Evolutionary conservation across 2,329 filamentous ascomycete genomes (phyloP).

Genomic region (Colletotrichum navitas): DNA sequence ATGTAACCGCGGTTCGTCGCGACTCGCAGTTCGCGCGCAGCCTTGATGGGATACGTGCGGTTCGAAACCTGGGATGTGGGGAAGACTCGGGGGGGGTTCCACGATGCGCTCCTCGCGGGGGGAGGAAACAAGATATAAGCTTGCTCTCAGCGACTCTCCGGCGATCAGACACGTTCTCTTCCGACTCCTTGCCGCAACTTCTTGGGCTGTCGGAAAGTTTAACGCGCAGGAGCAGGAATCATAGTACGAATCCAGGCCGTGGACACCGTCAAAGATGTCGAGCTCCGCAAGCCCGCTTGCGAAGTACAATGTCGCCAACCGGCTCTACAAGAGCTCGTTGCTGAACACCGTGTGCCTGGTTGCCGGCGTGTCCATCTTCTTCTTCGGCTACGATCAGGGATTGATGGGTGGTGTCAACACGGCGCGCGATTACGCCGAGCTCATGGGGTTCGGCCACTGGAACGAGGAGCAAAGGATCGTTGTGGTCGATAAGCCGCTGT

Average conservation of each 20-base stretch:
- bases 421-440: conserved; percentile 71
- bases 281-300: conserved; percentile 12
- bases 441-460: conserved; percentile 75
- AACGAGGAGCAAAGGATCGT: conserved; percentile 60
- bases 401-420: conserved; percentile 76
- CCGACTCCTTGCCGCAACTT: not conserved
- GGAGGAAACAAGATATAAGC: not conserved
- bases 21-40: not conserved
- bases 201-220: not conserved
- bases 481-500: conserved; percentile 63
- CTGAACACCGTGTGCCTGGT: conserved; percentile 73
- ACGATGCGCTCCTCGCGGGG: conserved; percentile 1
- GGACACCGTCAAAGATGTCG: not conserved
- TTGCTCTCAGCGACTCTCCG: not conserved
- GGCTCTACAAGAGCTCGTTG: conserved; percentile 66
- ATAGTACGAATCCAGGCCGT: no score
- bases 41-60: conserved; percentile 12
- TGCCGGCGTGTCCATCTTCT: conserved; percentile 75
- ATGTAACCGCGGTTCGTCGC: not conserved
- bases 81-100: not conserved
- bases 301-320: conserved; percentile 58
- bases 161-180: no score
- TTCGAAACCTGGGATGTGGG: conserved; percentile 7
- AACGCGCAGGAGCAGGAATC: not conserved
- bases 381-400: conserved; percentile 72